phyloP scores from a whole-genome alignment of 1,284 basidiomycete genomes.

The Entoloma clypeatum region DNA sequence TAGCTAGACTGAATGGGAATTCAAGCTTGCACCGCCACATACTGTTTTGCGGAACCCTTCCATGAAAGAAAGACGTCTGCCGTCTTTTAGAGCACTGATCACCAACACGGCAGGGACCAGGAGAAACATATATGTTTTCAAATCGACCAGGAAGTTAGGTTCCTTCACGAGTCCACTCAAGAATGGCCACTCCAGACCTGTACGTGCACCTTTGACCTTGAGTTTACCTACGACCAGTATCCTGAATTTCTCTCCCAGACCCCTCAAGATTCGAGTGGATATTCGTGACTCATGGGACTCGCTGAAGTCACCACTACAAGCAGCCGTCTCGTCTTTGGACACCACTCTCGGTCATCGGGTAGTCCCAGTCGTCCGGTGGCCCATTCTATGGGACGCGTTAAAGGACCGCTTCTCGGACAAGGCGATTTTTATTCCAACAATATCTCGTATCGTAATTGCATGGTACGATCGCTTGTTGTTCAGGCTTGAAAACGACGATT shows the following conservation, averaged over 20 bases:
- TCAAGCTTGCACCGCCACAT: no score
- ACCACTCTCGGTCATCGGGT: constrained; percentile 28
- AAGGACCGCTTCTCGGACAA: constrained; percentile 30
- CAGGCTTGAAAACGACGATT: constrained; percentile 29
- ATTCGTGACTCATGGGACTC: constrained; percentile 36
- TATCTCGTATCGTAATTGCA: constrained; percentile 27
- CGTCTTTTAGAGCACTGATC: no score
- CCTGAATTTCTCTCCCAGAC: constrained; percentile 20
- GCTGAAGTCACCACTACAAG: constrained; percentile 26
- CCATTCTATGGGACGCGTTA: constrained; percentile 26
- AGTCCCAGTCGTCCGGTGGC: constrained; percentile 28
- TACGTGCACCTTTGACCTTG: not conserved
- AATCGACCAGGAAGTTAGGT: no score
- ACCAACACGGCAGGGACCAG: no score
- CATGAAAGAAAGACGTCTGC: no score
- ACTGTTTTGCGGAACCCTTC: no score
- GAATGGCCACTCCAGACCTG: no score
- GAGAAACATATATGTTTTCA: no score
- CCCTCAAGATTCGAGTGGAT: constrained; percentile 34
- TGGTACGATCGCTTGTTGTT: constrained; percentile 33
- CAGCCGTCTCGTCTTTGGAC: constrained; percentile 22
- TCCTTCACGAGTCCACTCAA: no score
- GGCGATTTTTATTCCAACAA: constrained; percentile 29
- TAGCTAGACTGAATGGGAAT: no score
- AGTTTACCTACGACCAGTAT: not conserved